Conservation (phyloP, 2,329 filamentous ascomycete genomes). For the Diaporthe ampelina region DNA sequence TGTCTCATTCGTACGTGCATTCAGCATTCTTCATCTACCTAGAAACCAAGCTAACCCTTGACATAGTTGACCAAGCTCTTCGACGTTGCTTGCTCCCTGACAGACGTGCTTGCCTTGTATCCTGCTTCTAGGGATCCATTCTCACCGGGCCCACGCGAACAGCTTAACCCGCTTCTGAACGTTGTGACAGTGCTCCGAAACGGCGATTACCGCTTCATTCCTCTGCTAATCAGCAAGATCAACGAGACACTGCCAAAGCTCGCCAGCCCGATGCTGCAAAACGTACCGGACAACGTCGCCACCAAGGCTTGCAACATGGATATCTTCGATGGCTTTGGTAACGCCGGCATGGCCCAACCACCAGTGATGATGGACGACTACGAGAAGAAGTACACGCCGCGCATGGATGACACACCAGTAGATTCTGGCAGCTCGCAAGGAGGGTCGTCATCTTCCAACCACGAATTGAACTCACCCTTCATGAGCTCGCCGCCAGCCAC, state of each 20-base stretch:
- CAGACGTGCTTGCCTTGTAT: constrained; percentile 78
- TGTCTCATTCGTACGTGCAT: constrained; percentile 74
- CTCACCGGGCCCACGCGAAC: constrained; percentile 77
- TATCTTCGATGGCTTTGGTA: constrained; percentile 77
- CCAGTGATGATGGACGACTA: constrained; percentile 64
- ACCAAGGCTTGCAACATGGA: constrained; percentile 60
- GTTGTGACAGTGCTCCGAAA: constrained; percentile 80
- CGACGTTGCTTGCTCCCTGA: constrained; percentile 80
- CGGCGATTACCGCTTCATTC: constrained; percentile 82
- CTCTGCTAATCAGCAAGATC: constrained; percentile 82
- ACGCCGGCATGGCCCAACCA: constrained; percentile 71
- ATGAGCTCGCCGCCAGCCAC: constrained; percentile 67
- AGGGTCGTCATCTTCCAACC: constrained; percentile 48
- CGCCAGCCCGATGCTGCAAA: constrained; percentile 71
- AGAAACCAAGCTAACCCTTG: constrained; percentile 10
- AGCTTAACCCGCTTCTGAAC: constrained; percentile 77
- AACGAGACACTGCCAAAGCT: constrained; percentile 77
- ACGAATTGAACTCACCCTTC: constrained; percentile 65
- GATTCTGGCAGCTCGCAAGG: constrained; percentile 55
- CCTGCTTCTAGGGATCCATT: constrained; percentile 74
- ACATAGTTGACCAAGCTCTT: constrained; percentile 82
- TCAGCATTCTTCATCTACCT: constrained; percentile 15
- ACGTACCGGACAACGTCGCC: constrained; percentile 66
- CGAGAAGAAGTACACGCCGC: constrained; percentile 60
- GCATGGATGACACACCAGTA: constrained; percentile 56